These are phyloP conservation scores for Lactuca sativa DNA, from an alignment of 129 eudicot genomes.

Conservation along the genomic window DNA sequence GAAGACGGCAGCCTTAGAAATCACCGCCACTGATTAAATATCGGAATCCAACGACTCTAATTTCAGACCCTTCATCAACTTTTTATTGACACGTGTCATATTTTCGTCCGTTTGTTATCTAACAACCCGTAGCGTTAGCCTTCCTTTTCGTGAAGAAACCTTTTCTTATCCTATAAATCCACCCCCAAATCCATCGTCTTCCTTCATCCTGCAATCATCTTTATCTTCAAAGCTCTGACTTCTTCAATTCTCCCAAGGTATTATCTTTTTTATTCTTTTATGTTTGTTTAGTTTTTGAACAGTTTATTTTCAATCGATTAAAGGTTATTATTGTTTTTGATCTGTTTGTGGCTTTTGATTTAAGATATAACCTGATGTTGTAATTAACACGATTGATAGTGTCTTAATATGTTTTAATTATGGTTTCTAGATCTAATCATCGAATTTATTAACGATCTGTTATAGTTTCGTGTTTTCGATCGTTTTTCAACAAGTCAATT, in stretches of 20 bases:
- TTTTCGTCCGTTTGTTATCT: not conserved
- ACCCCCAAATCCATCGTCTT: slow-evolving; percentile 2
- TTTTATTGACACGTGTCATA: slow-evolving; percentile 1
- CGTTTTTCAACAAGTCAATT: not conserved
- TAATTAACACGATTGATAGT: not conserved
- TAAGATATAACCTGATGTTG: not conserved
- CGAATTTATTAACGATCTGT: not conserved
- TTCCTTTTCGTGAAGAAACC: slow-evolving; percentile 9
- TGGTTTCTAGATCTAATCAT: not conserved
- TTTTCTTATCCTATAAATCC: slow-evolving; percentile 5
- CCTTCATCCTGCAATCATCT: not conserved
- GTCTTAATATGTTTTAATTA: not conserved
- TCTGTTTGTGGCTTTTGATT: not conserved
- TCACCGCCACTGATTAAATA: slow-evolving; percentile 1
- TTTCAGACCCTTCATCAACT: not conserved
- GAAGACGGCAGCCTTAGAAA: not conserved
- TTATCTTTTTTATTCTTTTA: not conserved
- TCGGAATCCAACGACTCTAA: slow-evolving; percentile 7
- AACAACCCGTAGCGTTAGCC: slow-evolving; percentile 7
- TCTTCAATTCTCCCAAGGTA: slow-evolving; percentile 15
- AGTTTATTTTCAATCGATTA: not conserved
- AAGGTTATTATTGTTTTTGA: not conserved
- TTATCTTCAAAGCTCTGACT: not conserved
- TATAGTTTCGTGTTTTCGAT: not conserved
- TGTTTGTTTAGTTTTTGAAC: not conserved